Evolutionary conservation across 805 yeast species (phyloP).

Genomic region (Babjeviella inositovora): DNA sequence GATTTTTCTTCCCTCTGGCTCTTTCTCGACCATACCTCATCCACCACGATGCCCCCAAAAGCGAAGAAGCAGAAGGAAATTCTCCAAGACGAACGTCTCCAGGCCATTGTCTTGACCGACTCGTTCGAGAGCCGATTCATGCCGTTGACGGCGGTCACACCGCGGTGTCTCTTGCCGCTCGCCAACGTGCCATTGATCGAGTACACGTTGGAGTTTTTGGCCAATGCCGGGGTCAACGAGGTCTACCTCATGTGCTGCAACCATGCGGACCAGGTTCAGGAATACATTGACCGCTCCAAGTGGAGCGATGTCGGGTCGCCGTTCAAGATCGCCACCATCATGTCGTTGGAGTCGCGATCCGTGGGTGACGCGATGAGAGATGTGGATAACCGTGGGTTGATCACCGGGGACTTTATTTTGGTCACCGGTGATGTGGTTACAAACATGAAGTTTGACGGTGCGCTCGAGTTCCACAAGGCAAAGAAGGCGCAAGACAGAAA

Average conservation of each 20-base stretch:
- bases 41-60: constrained; percentile 28
- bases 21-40: no score
- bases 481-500: constrained; percentile 69
- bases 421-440: constrained; percentile 95
- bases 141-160: constrained; percentile 77
- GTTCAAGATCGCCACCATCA: constrained; percentile 61
- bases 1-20: no score
- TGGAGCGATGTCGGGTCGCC: constrained; percentile 65
- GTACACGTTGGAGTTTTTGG: constrained; percentile 87
- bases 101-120: constrained; percentile 90
- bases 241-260: constrained; percentile 82
- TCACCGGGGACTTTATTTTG: constrained; percentile 77
- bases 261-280: constrained; percentile 79
- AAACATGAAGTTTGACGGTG: constrained; percentile 66
- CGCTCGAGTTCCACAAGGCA: constrained; percentile 56
- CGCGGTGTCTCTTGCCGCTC: constrained; percentile 82
- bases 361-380: constrained; percentile 98
- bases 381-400: constrained; percentile 77
- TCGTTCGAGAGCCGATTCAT: constrained; percentile 83
- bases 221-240: constrained; percentile 79
- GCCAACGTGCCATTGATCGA: constrained; percentile 91
- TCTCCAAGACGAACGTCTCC: constrained; percentile 60
- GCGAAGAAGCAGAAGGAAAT: constrained; percentile 37
- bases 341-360: constrained; percentile 75
- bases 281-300: constrained; percentile 58